Conservation (phyloP, 495 filamentous ascomycete genomes). For the Thermothielavioides terrestris region DNA sequence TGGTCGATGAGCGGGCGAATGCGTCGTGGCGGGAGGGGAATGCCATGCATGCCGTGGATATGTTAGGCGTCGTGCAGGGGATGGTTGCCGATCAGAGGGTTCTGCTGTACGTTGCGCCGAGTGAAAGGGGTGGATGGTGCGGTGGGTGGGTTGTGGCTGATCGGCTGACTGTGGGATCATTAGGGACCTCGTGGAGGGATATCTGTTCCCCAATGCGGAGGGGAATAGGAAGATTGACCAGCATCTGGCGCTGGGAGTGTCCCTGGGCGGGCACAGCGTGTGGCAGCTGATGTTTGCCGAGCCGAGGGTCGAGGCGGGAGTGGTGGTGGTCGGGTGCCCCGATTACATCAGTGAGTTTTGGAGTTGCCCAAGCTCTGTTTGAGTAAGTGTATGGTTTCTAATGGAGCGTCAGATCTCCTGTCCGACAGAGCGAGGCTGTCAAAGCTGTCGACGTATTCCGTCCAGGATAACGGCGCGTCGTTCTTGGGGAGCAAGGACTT, state of each 20-base stretch:
- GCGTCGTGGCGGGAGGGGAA: slow-evolving; percentile 75
- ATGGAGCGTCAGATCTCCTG: slow-evolving; percentile 47
- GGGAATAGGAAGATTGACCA: slow-evolving; percentile 45
- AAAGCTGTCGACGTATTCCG: slow-evolving; percentile 53
- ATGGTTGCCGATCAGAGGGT: slow-evolving; percentile 63
- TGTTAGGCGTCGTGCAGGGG: slow-evolving; percentile 58
- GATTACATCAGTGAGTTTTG: slow-evolving; percentile 62
- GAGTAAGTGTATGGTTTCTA: neutral
- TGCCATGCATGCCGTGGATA: slow-evolving; percentile 73
- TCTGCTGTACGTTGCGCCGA: slow-evolving; percentile 17
- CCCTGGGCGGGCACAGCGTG: slow-evolving; percentile 78
- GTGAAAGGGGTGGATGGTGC: neutral
- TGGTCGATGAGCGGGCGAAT: slow-evolving; percentile 52
- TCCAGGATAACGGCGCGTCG: slow-evolving; percentile 39
- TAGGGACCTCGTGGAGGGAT: slow-evolving; percentile 67
- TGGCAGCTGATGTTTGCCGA: slow-evolving; percentile 78
- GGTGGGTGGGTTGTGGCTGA: neutral
- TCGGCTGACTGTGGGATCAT: slow-evolving; percentile 23
- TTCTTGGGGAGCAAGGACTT: slow-evolving; percentile 74
- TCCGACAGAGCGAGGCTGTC: slow-evolving; percentile 67
- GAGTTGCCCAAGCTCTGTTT: neutral
- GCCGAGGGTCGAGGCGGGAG: slow-evolving; percentile 61
- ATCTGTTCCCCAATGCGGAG: slow-evolving; percentile 52
- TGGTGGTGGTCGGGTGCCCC: slow-evolving; percentile 80
- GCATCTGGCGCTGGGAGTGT: slow-evolving; percentile 71